Evolutionary conservation across 2,329 filamentous ascomycete genomes (phyloP), one percentile per base, ranked within the genome.

Genomic region (Meredithiella fracta): DNA sequence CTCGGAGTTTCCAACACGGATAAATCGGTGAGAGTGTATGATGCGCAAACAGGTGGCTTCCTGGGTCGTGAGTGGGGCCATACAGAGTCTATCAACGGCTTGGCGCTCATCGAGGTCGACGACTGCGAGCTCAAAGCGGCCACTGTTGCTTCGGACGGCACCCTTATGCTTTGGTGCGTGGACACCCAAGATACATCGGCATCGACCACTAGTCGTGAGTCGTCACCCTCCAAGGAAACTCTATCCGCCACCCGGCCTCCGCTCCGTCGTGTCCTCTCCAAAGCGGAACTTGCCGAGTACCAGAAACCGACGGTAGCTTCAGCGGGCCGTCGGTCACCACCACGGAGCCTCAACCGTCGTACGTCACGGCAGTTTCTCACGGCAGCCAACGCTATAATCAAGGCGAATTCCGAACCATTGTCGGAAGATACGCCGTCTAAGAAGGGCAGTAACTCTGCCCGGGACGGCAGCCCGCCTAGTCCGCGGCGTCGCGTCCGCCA

Each of bases 21-120:
- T 67, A 98, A 97, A 66, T 97, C 92, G 0, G 83, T 98, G 56
- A 77, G 92, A 37, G 72, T 98, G 15, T 98, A 98, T 63, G 86
- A 95, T 62, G 74, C 80, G 29, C 82, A 84, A 59, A 82, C 79
- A 44, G 90, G 91, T 7, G 70, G 73, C 1, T 83, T 98, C 57
- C 70, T 97, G 26, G 85, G 89, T 53, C 81, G 88, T 42, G 92
- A 97, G 69, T 96, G 89, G 79, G 92, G 92, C 1, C 92, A 98
- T 62, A 95, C 90, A 0, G 90, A 96, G 65, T 85, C 90, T 7
- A 88, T 98, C 60, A 94, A 86, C 53, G 90, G 90, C 59, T 80
- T 94, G 17, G 78, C 85, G 3, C 70, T 96, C 17, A 67, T 91
- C 9, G 78, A 85, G 55, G 73, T 73, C 6, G 72, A 75, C 0